phyloP scores from a whole-genome alignment of 768 basidiomycete genomes.

The Lactarius sp. region DNA sequence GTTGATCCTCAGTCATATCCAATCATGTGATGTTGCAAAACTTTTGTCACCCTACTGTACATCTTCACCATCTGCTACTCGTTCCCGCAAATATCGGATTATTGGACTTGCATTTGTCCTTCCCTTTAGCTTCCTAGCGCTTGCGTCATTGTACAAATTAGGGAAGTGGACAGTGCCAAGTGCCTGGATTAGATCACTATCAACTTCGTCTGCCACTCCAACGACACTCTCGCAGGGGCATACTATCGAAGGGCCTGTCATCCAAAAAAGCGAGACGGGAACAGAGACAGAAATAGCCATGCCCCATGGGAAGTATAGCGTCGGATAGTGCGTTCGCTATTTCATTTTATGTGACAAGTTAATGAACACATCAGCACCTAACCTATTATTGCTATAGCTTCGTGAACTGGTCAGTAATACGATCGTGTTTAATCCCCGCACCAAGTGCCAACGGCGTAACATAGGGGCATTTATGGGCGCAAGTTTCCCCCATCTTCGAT shows the following conservation, averaged over 20 bases:
- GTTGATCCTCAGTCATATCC: no score
- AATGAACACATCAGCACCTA: constrained; percentile 18
- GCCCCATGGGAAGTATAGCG: constrained; percentile 56
- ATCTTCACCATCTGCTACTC: not conserved
- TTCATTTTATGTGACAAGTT: constrained; percentile 2
- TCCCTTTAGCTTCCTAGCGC: constrained; percentile 8
- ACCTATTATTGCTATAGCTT: constrained; percentile 42
- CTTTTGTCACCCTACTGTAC: no score
- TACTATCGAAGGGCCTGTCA: not conserved
- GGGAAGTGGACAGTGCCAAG: constrained; percentile 21
- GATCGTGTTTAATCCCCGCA: constrained; percentile 7
- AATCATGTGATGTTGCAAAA: no score
- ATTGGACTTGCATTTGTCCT: constrained; percentile 10
- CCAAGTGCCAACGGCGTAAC: constrained; percentile 3
- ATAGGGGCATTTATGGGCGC: constrained; percentile 91
- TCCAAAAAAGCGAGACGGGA: constrained; percentile 16
- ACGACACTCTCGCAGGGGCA: not conserved
- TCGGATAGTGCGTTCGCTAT: constrained; percentile 64
- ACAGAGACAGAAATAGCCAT: constrained; percentile 30
- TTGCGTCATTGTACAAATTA: constrained; percentile 20
- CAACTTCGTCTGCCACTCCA: not conserved
- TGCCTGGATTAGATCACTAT: not conserved
- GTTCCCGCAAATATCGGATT: constrained; percentile 10
- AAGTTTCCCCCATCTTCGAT: constrained; percentile 86
- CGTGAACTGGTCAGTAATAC: constrained; percentile 59